A percentile compares a stretch with the other conserved stretches of the same genome.
Evolutionary conservation across 768 basidiomycete species (phyloP).

Genomic region (Cyclocybe aegerita): DNA sequence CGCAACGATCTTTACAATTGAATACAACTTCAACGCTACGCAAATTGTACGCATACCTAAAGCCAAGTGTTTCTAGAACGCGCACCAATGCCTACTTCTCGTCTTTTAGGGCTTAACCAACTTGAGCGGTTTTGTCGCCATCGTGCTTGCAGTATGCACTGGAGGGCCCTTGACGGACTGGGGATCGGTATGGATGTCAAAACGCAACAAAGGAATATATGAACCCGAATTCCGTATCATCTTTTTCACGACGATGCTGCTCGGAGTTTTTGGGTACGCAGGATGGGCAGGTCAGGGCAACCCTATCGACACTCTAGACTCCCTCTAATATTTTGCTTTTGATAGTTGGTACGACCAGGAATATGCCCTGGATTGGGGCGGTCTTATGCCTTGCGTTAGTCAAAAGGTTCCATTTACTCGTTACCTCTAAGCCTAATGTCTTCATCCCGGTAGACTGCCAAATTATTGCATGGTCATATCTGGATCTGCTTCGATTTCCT

Average conservation of each 20-base stretch:
- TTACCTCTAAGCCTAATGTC: background rate
- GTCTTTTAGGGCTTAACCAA: constrained; percentile 35
- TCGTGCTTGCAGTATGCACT: constrained; percentile 35
- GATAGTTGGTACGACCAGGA: constrained; percentile 34
- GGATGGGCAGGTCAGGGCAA: constrained; percentile 38
- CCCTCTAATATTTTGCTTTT: background rate
- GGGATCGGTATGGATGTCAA: constrained; percentile 41
- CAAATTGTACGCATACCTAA: constrained; percentile 30
- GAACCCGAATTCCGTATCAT: constrained; percentile 48
- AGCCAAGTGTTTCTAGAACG: background rate
- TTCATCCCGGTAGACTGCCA: constrained; percentile 28
- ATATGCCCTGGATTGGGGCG: constrained; percentile 46
- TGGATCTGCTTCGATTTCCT: constrained; percentile 40
- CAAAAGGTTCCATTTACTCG: background rate
- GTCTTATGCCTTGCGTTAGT: constrained; percentile 35
- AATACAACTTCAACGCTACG: constrained; percentile 40
- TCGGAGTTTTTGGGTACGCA: constrained; percentile 43
- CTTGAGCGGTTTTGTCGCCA: constrained; percentile 41
- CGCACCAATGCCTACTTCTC: background rate
- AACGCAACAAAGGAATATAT: constrained; percentile 42
- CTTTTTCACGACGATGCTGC: constrained; percentile 40
- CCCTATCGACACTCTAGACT: background rate
- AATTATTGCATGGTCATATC: constrained; percentile 46
- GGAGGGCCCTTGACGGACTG: constrained; percentile 41
- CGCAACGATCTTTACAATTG: constrained; percentile 43